Evolutionary conservation across 2,329 filamentous ascomycete species (phyloP).

Genomic region (Pseudovirgaria hyperparasitica): DNA sequence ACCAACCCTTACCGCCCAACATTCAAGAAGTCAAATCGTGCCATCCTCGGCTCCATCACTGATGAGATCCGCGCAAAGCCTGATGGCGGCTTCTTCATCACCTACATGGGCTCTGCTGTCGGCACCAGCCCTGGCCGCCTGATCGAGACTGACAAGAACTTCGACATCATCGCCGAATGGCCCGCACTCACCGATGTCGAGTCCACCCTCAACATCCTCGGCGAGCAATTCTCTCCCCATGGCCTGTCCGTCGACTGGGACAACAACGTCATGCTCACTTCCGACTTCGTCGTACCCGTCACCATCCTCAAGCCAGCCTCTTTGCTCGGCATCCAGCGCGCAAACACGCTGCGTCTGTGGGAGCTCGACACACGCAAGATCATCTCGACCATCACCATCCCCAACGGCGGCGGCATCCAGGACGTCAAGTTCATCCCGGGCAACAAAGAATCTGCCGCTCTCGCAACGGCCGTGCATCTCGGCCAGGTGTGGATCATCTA

Average conservation of each 20-base stretch:
- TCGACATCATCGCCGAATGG: conserved; percentile 50
- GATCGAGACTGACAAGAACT: conserved; percentile 45
- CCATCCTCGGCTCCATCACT: conserved; percentile 44
- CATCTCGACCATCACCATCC: conserved; percentile 48
- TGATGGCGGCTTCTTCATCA: conserved; percentile 49
- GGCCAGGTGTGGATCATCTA: conserved; percentile 55
- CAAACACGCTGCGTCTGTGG: conserved; percentile 49
- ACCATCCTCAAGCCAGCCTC: conserved; percentile 44
- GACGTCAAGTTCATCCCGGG: conserved; percentile 54
- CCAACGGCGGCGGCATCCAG: conserved; percentile 46
- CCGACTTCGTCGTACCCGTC: conserved; percentile 51
- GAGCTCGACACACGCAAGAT: conserved; percentile 40
- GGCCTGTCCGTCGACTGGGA: conserved; percentile 46
- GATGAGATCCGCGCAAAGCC: conserved; percentile 53
- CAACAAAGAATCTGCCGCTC: conserved; percentile 43
- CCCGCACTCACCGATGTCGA: conserved; percentile 46
- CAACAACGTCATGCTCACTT: conserved; percentile 45
- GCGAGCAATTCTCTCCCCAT: conserved; percentile 48
- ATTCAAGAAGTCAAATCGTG: conserved; percentile 48
- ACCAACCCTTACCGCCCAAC: conserved; percentile 45
- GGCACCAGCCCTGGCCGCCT: conserved; percentile 47
- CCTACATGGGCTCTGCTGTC: conserved; percentile 47
- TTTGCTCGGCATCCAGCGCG: conserved; percentile 38
- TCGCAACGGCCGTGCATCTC: conserved; percentile 47
- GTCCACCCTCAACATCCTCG: conserved; percentile 42